Evolutionary conservation across 2,329 filamentous ascomycete species (phyloP).

Genomic region (Aspergillus sp.): DNA sequence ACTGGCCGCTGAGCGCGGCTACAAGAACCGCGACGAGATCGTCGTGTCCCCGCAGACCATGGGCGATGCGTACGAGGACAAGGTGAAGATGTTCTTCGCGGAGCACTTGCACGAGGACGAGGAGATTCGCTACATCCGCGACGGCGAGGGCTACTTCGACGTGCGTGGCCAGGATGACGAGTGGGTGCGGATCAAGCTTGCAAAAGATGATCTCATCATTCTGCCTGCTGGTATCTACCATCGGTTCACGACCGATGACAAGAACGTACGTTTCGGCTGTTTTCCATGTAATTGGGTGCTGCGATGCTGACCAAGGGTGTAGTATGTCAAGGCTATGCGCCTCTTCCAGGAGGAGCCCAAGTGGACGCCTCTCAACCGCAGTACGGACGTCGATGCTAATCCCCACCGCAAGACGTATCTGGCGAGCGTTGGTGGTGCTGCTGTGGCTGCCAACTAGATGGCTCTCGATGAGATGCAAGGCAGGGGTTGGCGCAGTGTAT

Average conservation of each 20-base stretch:
- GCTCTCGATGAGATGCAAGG: neutral
- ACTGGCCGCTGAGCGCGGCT: slow-evolving; percentile 71
- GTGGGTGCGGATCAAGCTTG: slow-evolving; percentile 83
- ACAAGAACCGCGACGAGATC: slow-evolving; percentile 94
- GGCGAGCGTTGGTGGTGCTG: slow-evolving; percentile 25
- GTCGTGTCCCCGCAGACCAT: slow-evolving; percentile 81
- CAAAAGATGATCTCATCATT: slow-evolving; percentile 88
- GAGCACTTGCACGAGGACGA: slow-evolving; percentile 98
- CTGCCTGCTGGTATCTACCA: slow-evolving; percentile 95
- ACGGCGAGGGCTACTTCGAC: slow-evolving; percentile 88
- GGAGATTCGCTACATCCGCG: slow-evolving; percentile 92
- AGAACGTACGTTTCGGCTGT: slow-evolving; percentile 65
- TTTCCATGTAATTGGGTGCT: neutral
- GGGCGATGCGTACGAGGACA: slow-evolving; percentile 84
- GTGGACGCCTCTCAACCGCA: slow-evolving; percentile 91
- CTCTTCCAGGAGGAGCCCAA: slow-evolving; percentile 98
- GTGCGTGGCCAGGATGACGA: slow-evolving; percentile 77
- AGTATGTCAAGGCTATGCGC: slow-evolving; percentile 95
- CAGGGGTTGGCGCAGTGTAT: neutral
- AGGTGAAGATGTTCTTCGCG: slow-evolving; percentile 89
- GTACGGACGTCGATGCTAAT: slow-evolving; percentile 73
- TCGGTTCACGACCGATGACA: slow-evolving; percentile 89
- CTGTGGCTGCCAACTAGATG: slow-evolving; percentile 25
- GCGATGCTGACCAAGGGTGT: slow-evolving; percentile 10
- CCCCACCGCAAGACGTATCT: slow-evolving; percentile 76